phyloP scores from a whole-genome alignment of 148 eudicot genomes.

The Silene conica region DNA sequence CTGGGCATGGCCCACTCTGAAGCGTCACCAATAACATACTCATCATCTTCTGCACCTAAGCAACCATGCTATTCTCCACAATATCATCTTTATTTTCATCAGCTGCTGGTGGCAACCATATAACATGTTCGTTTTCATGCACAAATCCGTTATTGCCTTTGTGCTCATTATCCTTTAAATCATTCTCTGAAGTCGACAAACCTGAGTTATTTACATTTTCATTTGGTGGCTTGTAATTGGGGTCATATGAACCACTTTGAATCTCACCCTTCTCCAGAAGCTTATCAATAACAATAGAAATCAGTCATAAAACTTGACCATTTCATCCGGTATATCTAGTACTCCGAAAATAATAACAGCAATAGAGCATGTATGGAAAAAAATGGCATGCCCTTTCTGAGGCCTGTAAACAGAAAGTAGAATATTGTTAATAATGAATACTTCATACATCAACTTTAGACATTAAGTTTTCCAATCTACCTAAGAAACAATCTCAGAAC shows the following conservation, averaged over 20 bases:
- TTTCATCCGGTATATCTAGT: neutral
- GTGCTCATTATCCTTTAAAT: constrained; percentile 14
- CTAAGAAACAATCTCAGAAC: too few species aligned
- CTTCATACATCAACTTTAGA: too few species aligned
- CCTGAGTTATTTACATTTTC: constrained; percentile 25
- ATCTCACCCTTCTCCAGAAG: constrained; percentile 30
- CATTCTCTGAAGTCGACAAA: constrained; percentile 14
- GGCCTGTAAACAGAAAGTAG: constrained; percentile 46
- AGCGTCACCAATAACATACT: constrained; percentile 57
- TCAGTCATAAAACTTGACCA: constrained; percentile 9
- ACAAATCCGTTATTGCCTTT: constrained; percentile 18
- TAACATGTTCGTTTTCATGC: constrained; percentile 22
- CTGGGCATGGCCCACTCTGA: constrained; percentile 56
- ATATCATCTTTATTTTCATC: constrained; percentile 58
- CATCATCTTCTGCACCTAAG: constrained; percentile 72
- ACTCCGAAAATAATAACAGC: neutral
- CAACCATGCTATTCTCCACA: constrained; percentile 42
- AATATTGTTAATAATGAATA: too few species aligned
- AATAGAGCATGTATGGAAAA: neutral
- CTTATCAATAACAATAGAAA: constrained; percentile 26
- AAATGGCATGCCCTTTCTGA: constrained; percentile 42
- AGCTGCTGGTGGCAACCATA: constrained; percentile 85
- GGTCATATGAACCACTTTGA: constrained; percentile 24
- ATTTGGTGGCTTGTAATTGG: constrained; percentile 14
- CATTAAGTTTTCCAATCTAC: too few species aligned